A percentile compares a stretch with the other conserved stretches of the same genome.
These are phyloP conservation scores for Pseudocercospora fuligena DNA, from an alignment of 2,329 filamentous ascomycete genomes.

Conservation along the genomic window DNA sequence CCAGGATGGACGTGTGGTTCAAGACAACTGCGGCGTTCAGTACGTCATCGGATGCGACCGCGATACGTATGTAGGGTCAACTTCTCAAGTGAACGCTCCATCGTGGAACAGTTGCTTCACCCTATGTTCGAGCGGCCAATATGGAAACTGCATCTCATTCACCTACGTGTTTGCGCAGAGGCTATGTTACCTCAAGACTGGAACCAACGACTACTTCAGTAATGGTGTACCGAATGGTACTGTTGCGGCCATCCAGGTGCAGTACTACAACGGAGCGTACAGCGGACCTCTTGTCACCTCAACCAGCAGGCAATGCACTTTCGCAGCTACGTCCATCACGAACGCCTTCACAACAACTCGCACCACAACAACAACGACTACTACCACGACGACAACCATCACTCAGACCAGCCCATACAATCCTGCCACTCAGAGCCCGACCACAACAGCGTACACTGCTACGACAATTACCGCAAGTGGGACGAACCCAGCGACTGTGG, in stretches of 20 bases:
- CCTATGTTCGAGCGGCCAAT: constrained; percentile 7
- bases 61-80: neutral
- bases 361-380: neutral
- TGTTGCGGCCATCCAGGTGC: constrained; percentile 7
- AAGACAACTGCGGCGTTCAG: constrained; percentile 16
- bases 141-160: constrained; percentile 9
- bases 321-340: neutral
- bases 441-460: constrained; percentile 12
- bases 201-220: constrained; percentile 8
- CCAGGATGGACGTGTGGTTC: constrained; percentile 12
- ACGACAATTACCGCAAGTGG: constrained; percentile 24
- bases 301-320: neutral
- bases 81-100: neutral
- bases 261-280: constrained; percentile 13
- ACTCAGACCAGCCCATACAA: constrained; percentile 10
- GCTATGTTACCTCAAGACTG: constrained; percentile 12
- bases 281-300: neutral
- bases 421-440: constrained; percentile 6
- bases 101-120: constrained; percentile 10
- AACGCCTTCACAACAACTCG: constrained; percentile 9
- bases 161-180: neutral
- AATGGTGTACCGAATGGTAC: neutral
- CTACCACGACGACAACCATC: neutral
- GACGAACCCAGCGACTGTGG: constrained; percentile 19
- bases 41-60: constrained; percentile 12